Evolutionary conservation across 1,139 yeast species (phyloP).

Genomic region (Geotrichum europaeum): DNA sequence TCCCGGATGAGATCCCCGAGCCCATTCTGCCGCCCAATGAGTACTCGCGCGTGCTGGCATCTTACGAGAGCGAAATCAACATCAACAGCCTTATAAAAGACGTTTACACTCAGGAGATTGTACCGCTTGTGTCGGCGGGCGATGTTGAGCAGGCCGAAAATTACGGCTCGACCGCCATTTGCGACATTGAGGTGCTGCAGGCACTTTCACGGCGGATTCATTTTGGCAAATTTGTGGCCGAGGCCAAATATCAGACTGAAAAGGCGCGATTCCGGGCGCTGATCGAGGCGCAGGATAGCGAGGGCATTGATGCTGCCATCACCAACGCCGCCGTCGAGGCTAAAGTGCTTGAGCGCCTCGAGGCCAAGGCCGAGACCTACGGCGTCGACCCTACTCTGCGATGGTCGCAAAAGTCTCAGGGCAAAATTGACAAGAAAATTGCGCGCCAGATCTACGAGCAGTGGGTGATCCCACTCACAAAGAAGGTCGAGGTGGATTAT

Average conservation of each 20-base stretch:
- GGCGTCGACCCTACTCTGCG: conserved; percentile 81
- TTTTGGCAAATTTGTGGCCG: conserved; percentile 96
- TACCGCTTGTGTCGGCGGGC: conserved; percentile 62
- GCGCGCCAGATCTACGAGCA: conserved; percentile 80
- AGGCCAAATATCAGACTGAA: conserved; percentile 75
- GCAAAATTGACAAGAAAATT: conserved; percentile 73
- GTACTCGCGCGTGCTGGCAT: conserved; percentile 74
- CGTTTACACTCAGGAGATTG: conserved; percentile 62
- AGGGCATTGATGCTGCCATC: conserved; percentile 72
- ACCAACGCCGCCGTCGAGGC: conserved; percentile 85
- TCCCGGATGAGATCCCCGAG: conserved; percentile 57
- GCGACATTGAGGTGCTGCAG: conserved; percentile 84
- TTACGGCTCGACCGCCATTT: conserved; percentile 75
- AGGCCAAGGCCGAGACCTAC: conserved; percentile 74
- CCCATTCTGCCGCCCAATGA: conserved; percentile 73
- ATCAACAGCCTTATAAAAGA: conserved; percentile 64
- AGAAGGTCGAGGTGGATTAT: conserved; percentile 90
- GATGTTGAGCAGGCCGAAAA: conserved; percentile 77
- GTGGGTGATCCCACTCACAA: conserved; percentile 86
- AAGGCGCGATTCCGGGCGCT: conserved; percentile 56
- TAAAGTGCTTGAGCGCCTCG: conserved; percentile 69
- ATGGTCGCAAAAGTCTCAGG: conserved; percentile 61
- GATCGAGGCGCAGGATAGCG: conserved; percentile 58
- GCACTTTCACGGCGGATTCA: conserved; percentile 91
- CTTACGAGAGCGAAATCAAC: conserved; percentile 66